Evolutionary conservation across 2,329 filamentous ascomycete genomes (phyloP).

Genomic region (Arthrobotrys musiformis): DNA sequence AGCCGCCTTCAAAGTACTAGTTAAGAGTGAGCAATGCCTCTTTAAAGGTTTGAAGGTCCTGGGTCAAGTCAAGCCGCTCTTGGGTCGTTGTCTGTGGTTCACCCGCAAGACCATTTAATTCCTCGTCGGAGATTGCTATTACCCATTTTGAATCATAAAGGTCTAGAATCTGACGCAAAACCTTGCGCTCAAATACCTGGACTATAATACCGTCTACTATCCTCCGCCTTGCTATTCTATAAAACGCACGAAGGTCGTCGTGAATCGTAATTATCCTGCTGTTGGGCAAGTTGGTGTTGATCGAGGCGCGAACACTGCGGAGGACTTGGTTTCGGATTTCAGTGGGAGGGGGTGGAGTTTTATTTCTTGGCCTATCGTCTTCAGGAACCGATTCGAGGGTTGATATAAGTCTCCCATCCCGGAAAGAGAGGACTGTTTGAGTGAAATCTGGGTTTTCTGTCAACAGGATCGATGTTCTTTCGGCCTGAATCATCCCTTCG

Average conservation of each 20-base stretch:
- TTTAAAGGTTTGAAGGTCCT: conserved; percentile 17
- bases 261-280: conserved; percentile 17
- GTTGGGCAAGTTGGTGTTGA: conserved; percentile 5
- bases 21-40: conserved; percentile 8
- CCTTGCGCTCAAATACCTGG: conserved; percentile 34
- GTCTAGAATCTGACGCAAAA: conserved; percentile 3
- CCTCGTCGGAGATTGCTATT: background rate
- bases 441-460: conserved; percentile 39
- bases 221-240: conserved; percentile 28
- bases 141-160: conserved; percentile 16
- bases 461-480: conserved; percentile 25
- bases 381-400: conserved; percentile 12
- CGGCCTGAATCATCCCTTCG: conserved; percentile 16
- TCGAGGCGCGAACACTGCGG: conserved; percentile 17
- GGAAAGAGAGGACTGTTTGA: background rate
- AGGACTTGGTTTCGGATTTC: conserved; percentile 22
- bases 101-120: conserved; percentile 3
- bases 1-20: too few relatives aligned
- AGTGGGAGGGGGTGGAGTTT: background rate
- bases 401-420: conserved; percentile 21
- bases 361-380: background rate
- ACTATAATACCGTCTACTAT: conserved; percentile 35
- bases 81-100: conserved; percentile 21
- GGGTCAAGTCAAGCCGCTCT: conserved; percentile 4
- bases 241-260: conserved; percentile 32